phyloP scores from a whole-genome alignment of 2,329 filamentous ascomycete genomes.

The Claviceps capensis region DNA sequence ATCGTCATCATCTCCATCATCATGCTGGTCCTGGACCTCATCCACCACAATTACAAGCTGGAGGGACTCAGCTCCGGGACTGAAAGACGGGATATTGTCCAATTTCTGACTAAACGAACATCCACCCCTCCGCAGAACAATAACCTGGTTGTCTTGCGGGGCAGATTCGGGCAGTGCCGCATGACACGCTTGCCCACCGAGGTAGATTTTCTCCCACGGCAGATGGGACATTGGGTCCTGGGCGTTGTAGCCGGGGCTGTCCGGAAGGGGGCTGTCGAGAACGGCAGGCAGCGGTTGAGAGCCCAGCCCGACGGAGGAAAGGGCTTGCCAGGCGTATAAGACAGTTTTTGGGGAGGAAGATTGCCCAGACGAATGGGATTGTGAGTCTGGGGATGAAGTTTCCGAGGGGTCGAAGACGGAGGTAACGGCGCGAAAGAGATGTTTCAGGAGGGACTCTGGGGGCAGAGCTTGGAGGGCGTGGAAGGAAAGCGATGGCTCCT shows the following conservation, averaged over 20 bases:
- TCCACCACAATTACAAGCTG: constrained; percentile 70
- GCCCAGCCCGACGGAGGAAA: constrained; percentile 39
- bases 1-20: too few relatives aligned
- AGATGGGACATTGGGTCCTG: constrained; percentile 31
- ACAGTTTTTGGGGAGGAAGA: constrained; percentile 21
- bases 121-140: constrained; percentile 68
- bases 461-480: constrained; percentile 5
- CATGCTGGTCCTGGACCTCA: constrained; percentile 13
- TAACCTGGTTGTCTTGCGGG: constrained; percentile 52
- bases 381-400: constrained; percentile 16
- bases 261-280: constrained; percentile 36
- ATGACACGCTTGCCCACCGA: constrained; percentile 56
- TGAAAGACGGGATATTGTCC: constrained; percentile 67
- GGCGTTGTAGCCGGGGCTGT: constrained; percentile 27
- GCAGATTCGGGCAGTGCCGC: constrained; percentile 37
- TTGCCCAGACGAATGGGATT: constrained; percentile 11
- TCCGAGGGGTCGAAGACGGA: constrained; percentile 27
- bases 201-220: constrained; percentile 56
- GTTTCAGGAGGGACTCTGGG: constrained; percentile 30
- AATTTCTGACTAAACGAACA: constrained; percentile 81
- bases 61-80: constrained; percentile 45
- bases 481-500: background rate
- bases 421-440: constrained; percentile 31
- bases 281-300: constrained; percentile 59
- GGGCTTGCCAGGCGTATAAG: constrained; percentile 34